Evolutionary conservation across 2,329 filamentous ascomycete genomes (phyloP), one percentile per base, ranked within the genome.

Genomic region (Tolypocladium cylindrosporum): DNA sequence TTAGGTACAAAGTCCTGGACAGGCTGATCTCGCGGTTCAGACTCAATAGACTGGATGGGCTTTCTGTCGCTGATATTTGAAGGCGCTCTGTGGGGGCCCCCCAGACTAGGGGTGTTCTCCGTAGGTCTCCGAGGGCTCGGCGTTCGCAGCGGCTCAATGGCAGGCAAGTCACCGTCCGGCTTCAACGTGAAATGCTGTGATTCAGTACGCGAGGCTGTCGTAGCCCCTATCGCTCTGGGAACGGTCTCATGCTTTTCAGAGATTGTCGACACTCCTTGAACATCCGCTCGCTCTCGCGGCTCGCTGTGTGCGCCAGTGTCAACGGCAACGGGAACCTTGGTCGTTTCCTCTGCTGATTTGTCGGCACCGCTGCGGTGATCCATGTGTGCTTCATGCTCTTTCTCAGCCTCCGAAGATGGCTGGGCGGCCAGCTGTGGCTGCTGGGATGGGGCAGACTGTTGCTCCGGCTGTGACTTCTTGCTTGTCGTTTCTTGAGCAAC

Each of bases 81-180:
- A 52, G 48, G 19, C 48, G 4, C 31, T 14, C 19, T n/a, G 4
- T 37, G 48, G 16, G 45, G 14, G 14, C n/a, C 73, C 72, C 24
- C 67, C 71, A 6, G 75, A 70, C 52, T 80, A 75, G 2, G 80
- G 67, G 11, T 78, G 2, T 50, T 27, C 16, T 21, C 50, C 16
- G n/a, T 34, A 19, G 59, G 55, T 19, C 45, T 58, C 3, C 62
- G 62, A 6, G 70, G 70, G 50, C 69, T 73, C 24, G 70, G 69
- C 0, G 71, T 74, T 45, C 68, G 66, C 39, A 74, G 61, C 19
- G 72, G 71, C 8, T 66, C 64, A 52, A 74, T 54, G n/a, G 67
- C 59, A 36, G 63, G 64, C 13, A 65, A 58, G 43, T 65, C 66
- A 21, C 61, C 59, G 9, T 57, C 48, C 21, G 45, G 50, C 13